These are phyloP conservation scores for Byssoonygena ceratinophila DNA, from an alignment of 2,329 filamentous ascomycete species.

Conservation along the genomic window DNA sequence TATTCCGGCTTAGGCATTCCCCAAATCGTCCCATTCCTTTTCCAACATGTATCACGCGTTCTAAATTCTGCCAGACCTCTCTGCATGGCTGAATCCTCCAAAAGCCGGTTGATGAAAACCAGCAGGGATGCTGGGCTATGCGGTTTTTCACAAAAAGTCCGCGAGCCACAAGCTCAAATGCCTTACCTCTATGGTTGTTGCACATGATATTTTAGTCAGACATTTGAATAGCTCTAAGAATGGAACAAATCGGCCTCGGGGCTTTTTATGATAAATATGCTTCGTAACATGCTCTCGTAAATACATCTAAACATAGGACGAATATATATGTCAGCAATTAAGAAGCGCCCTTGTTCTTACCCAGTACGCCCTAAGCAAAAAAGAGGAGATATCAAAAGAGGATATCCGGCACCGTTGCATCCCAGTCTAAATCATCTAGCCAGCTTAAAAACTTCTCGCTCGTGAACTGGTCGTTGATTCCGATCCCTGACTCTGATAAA, in stretches of 20 bases:
- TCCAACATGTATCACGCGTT: background rate
- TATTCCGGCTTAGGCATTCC: background rate
- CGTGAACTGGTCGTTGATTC: conserved; percentile 8
- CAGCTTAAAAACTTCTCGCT: conserved; percentile 16
- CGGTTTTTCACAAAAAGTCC: conserved; percentile 2
- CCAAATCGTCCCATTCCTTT: background rate
- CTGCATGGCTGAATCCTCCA: background rate
- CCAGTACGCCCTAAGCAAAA: background rate
- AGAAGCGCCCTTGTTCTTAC: background rate
- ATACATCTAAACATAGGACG: background rate
- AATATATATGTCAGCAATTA: background rate
- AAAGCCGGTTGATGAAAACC: background rate
- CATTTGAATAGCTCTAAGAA: conserved; percentile 11
- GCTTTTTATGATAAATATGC: background rate
- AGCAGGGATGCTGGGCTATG: background rate
- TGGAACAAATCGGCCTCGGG: conserved; percentile 10
- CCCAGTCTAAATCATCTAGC: conserved; percentile 16
- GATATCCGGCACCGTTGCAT: conserved; percentile 13
- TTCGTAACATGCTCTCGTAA: background rate
- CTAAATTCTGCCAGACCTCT: background rate
- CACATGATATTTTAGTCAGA: conserved; percentile 8
- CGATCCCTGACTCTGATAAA: conserved; percentile 1
- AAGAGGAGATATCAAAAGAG: conserved; percentile 3
- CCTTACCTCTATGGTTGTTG: conserved; percentile 5
- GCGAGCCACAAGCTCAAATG: background rate